Percentiles rank a stretch among this genome's conserved stretches.
phyloP scores from a whole-genome alignment of 164 flowering plant species.

The Chloranthus sessilifolius region DNA sequence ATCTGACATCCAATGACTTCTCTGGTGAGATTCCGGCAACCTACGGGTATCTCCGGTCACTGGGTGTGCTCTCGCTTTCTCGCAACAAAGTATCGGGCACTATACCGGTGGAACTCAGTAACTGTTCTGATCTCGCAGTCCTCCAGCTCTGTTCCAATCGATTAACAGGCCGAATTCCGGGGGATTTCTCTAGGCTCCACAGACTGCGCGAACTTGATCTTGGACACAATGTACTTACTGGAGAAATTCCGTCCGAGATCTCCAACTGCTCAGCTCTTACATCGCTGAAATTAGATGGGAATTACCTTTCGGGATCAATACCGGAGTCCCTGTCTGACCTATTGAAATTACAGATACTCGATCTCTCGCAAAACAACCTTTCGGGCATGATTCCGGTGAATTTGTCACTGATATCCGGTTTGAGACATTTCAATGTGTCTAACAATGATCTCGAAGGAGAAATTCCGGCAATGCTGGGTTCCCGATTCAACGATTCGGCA shows the following conservation, averaged over 20 bases:
- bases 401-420: conserved; percentile 24
- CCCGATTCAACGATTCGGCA: conserved; percentile 45
- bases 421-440: conserved; percentile 42
- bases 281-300: conserved; percentile 30
- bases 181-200: conserved; percentile 35
- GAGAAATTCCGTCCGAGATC: conserved; percentile 35
- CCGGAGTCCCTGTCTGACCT: conserved; percentile 43
- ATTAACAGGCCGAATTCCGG: conserved; percentile 41
- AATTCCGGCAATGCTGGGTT: conserved; percentile 57
- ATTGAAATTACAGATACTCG: conserved; percentile 25
- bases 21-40: conserved; percentile 49
- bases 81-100: conserved; percentile 33
- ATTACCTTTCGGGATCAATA: conserved; percentile 44
- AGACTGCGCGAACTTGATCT: conserved; percentile 46
- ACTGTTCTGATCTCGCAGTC: conserved; percentile 43
- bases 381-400: conserved; percentile 43
- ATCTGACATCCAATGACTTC: conserved; percentile 49
- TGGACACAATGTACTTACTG: conserved; percentile 39
- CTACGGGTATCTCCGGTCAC: conserved; percentile 44
- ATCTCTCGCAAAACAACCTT: conserved; percentile 50
- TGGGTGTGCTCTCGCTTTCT: conserved; percentile 47
- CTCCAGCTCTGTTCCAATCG: conserved; percentile 45
- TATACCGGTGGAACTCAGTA: conserved; percentile 54
- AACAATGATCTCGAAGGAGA: conserved; percentile 47
- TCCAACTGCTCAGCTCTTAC: conserved; percentile 33